phyloP scores from a whole-genome alignment of 805 yeast species.

The Candida hispaniensis region DNA sequence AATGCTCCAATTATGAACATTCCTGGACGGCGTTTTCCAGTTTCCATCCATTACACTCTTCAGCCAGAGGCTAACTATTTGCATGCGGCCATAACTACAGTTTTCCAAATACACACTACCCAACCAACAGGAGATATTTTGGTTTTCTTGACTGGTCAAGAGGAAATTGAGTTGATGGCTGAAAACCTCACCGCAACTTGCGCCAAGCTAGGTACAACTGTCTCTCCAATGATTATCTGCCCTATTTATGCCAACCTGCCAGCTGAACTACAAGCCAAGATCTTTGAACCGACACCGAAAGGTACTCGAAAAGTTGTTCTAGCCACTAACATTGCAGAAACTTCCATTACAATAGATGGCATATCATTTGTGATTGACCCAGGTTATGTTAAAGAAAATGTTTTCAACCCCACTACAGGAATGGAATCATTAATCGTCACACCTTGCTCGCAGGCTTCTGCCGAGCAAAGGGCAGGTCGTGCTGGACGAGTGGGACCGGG shows the following conservation, averaged over 20 bases:
- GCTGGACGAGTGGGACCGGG: conserved; percentile 98
- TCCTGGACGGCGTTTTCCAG: conserved; percentile 89
- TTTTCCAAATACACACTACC: conserved; percentile 73
- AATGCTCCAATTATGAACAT: conserved; percentile 68
- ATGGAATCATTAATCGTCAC: conserved; percentile 79
- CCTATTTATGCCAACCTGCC: conserved; percentile 92
- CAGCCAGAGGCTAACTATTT: conserved; percentile 82
- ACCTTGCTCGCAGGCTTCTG: conserved; percentile 92
- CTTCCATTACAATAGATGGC: conserved; percentile 93
- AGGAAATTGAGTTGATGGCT: conserved; percentile 76
- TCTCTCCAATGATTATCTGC: conserved; percentile 58
- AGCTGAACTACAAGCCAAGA: conserved; percentile 75
- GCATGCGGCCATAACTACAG: conserved; percentile 72
- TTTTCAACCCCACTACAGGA: conserved; percentile 77
- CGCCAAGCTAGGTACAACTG: conserved; percentile 48
- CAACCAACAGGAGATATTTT: conserved; percentile 79
- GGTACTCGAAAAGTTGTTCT: conserved; percentile 80
- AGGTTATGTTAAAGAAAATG: conserved; percentile 84
- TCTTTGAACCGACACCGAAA: conserved; percentile 79
- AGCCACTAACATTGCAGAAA: conserved; percentile 96
- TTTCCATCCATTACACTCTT: conserved; percentile 66
- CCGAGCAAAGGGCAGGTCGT: conserved; percentile 90
- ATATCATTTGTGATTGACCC: conserved; percentile 87
- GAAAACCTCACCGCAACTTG: conserved; percentile 60
- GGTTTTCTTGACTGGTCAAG: conserved; percentile 88